Evolutionary conservation across 1,284 basidiomycete species (phyloP), one percentile per base, ranked within the genome.

Genomic region (Erythrobasidium hasegawianum): DNA sequence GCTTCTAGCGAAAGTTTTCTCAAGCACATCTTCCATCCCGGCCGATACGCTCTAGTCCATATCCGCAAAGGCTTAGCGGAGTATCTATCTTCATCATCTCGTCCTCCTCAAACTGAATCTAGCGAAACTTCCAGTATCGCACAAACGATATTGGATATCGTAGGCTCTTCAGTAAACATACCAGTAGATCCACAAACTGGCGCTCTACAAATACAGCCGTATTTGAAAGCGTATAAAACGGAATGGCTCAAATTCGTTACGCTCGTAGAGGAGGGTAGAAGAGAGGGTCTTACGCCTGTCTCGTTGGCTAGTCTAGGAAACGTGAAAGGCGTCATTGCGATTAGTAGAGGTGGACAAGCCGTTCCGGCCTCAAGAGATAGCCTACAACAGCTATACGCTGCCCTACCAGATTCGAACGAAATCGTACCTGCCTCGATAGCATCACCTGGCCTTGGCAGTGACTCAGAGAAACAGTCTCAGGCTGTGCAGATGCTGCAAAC

Each of bases 181-280:
- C 83, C 84, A 70, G 83, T 83, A 41, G 88, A 90, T 73, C 81
- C 85, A 0, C 84, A 86, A 69, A 92, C 89, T 0, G 92, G 91
- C 10, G 86, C 86, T 20, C 81, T 85, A 41, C 85, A 88, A 68
- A 82, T 91, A 71, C 84, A 85, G 55, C 85, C 85, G 59, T 93
- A 89, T 76, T 87, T 88, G 84, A 87, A 84, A 72, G 85, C 86
- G 0, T 78, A 94, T 70, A 93, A 90, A 76, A 81, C 88, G 43
- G 90, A 96, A 72, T 96, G 92, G 90, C 88, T 95, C 73, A 89
- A 91, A 1, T 90, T 95, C 74, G 85, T 94, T 70, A 87, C 92
- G 13, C 83, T 89, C 47, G 90, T 89, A 72, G 84, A 89, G 64
- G 90, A 93, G 72, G 81, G 91, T 13, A 90, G 95, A 77, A 85